Conservation (phyloP, 1,284 basidiomycete species). For the Cystodermella granulosa region DNA sequence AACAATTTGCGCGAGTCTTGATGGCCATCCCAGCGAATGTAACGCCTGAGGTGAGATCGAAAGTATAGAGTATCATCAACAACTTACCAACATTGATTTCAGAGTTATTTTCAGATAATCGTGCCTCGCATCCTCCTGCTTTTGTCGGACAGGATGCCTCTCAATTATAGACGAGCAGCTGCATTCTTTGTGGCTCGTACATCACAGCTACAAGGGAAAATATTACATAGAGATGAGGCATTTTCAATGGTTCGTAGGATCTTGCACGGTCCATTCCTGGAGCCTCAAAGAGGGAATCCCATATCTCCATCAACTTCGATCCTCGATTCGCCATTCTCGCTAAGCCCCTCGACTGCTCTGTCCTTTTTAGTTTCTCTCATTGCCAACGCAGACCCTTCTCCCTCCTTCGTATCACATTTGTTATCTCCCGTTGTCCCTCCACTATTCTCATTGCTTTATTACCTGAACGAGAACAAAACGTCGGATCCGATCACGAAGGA, state of each 20-base stretch:
- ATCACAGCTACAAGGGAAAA: conserved; percentile 42
- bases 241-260: conserved; percentile 9
- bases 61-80: too few relatives aligned
- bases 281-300: conserved; percentile 10
- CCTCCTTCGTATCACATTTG: conserved; percentile 57
- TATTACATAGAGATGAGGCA: conserved; percentile 1
- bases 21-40: conserved; percentile 52
- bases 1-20: conserved; percentile 59
- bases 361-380: conserved; percentile 53
- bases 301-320: conserved; percentile 1
- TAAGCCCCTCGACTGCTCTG: conserved; percentile 41
- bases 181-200: conserved; percentile 64
- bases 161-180: conserved; percentile 55
- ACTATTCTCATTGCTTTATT: conserved; percentile 60
- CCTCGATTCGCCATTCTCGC: too few relatives aligned
- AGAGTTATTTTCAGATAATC: conserved; percentile 61
- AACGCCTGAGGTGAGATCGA: conserved; percentile 49
- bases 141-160: conserved; percentile 41
- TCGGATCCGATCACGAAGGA: conserved; percentile 61
- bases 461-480: conserved; percentile 51
- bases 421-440: conserved; percentile 65
- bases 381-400: conserved; percentile 74
- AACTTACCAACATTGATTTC: conserved; percentile 5
- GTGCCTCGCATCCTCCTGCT: conserved; percentile 52
- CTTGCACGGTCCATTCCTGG: conserved; percentile 35